Percentiles rank a stretch among this genome's conserved stretches.
Evolutionary conservation across 2,329 filamentous ascomycete genomes (phyloP).

Genomic region (Pyrenophora tritici-repentis): DNA sequence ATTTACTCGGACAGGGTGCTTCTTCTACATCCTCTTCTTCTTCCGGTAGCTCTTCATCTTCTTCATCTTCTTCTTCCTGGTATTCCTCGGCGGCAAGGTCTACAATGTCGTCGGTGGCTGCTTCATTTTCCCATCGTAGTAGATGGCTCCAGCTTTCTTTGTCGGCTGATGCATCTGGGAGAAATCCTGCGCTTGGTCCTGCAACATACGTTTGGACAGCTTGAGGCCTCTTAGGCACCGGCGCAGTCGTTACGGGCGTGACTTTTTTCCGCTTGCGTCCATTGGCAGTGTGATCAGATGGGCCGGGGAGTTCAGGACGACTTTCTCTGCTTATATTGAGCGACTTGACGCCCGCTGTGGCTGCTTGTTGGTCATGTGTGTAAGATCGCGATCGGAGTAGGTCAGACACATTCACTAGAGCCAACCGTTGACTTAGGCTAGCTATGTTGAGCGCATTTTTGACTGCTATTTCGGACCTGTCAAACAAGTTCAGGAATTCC

Average conservation of each 20-base stretch:
- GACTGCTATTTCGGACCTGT: conserved; percentile 54
- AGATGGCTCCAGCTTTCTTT: conserved; percentile 35
- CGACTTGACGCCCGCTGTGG: conserved; percentile 5
- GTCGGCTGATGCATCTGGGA: neutral
- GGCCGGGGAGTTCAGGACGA: neutral
- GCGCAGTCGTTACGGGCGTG: neutral
- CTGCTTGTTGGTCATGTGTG: conserved; percentile 7
- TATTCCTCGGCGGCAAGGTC: conserved; percentile 12
- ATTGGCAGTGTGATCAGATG: neutral
- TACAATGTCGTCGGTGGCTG: conserved; percentile 7
- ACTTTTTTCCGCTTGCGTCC: conserved; percentile 13
- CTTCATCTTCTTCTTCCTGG: conserved; percentile 11
- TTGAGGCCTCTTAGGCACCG: neutral
- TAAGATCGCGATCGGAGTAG: conserved; percentile 52
- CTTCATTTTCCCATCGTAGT: conserved; percentile 23
- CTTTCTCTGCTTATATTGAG: neutral
- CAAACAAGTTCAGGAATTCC: conserved; percentile 63
- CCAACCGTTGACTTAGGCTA: conserved; percentile 62
- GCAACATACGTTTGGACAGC: neutral
- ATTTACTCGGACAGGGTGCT: conserved; percentile 7
- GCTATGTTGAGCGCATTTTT: conserved; percentile 57
- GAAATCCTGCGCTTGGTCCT: neutral
- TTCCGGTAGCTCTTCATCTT: conserved; percentile 4
- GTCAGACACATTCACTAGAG: conserved; percentile 62
- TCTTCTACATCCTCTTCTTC: conserved; percentile 1